A percentile compares a stretch with the other conserved stretches of the same genome.
Evolutionary conservation across 208 protist species (phyloP).

Genomic region (Porcisia deanei): DNA sequence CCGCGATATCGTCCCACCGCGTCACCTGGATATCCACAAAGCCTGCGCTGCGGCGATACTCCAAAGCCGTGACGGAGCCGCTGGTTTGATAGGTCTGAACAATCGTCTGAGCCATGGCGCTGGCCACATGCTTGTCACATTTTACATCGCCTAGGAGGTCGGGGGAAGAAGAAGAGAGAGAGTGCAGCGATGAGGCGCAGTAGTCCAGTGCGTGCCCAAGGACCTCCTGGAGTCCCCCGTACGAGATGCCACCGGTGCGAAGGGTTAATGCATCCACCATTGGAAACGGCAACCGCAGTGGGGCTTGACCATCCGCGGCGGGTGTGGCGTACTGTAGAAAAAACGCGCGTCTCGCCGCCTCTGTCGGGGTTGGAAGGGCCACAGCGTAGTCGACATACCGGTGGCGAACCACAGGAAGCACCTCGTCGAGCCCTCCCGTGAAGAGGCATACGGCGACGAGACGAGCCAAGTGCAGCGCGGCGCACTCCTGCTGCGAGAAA

Average conservation of each 20-base stretch:
- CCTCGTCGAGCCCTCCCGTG: conserved; percentile 41
- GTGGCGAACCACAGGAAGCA: conserved; percentile 44
- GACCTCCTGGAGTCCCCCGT: conserved; percentile 60
- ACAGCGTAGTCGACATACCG: conserved; percentile 52
- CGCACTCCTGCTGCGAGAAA: conserved; percentile 32
- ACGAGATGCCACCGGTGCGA: conserved; percentile 70
- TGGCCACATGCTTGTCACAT: conserved; percentile 8
- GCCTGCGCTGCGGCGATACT: conserved; percentile 54
- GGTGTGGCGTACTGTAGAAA: conserved; percentile 20
- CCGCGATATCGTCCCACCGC: conserved; percentile 79
- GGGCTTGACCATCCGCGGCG: background rate
- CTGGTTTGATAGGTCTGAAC: conserved; percentile 53
- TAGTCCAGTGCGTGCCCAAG: conserved; percentile 17
- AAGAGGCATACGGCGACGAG: conserved; percentile 53
- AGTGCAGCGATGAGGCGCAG: background rate
- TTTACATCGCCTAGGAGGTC: background rate
- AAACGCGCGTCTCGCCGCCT: conserved; percentile 51
- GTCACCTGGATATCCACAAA: conserved; percentile 79
- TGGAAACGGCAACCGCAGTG: background rate
- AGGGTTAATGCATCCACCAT: conserved; percentile 47
- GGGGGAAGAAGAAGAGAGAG: background rate
- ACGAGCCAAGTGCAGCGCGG: conserved; percentile 21
- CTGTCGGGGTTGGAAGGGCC: conserved; percentile 54
- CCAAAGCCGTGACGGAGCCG: conserved; percentile 43
- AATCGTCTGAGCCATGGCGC: conserved; percentile 28